Evolutionary conservation across 208 protist genomes (phyloP), one percentile per base, ranked within the genome.

Genomic region (Trypanosoma mega): DNA sequence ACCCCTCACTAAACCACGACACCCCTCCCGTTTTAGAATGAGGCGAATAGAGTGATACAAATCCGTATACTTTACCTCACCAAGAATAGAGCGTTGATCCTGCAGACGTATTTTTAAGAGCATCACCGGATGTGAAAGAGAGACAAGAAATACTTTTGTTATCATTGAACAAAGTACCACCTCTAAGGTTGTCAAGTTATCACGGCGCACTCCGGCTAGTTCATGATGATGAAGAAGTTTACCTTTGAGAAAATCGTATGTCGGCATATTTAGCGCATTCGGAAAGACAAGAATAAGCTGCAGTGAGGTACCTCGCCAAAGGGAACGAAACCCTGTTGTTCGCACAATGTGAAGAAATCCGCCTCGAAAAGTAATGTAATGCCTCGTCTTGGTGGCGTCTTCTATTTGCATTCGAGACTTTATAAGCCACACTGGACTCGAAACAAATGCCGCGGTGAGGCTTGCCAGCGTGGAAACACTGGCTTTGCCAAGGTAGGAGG

Each of bases 321-420:
- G 74, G 0, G 84, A 85, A 33, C 83, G 82, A n/a, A 88, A 47
- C 14, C 90, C 90, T 1, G 49, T 68, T 1, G 77, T 85, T 11
- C 45, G 49, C 1, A 94, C 61, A 1, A 77, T 70, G 61, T 93
- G 68, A 9, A 43, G 52, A 0, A 93, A 7, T 7, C 84, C 85
- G 8, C 24, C 31, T 39, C 67, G 63, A 60, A 94, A 92, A n/a
- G 74, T 78, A n/a, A 58, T 68, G 64, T 93, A 94, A 61, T 82
- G 50, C 23, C 60, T 53, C 26, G 16, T 63, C 34, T 53, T 47
- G 1, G 34, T 61, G 9, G 59, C 18, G 62, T 93, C 87, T 66
- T 96, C 85, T 18, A 96, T 67, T 63, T 96, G 86, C 85, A 96
- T 96, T 14, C 90, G 84, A 5, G 87, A 90, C 71, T 96, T 96